Evolutionary conservation across 1,284 basidiomycete species (phyloP), one percentile per base, ranked within the genome.

Genomic region (Caloboletus inedulis): DNA sequence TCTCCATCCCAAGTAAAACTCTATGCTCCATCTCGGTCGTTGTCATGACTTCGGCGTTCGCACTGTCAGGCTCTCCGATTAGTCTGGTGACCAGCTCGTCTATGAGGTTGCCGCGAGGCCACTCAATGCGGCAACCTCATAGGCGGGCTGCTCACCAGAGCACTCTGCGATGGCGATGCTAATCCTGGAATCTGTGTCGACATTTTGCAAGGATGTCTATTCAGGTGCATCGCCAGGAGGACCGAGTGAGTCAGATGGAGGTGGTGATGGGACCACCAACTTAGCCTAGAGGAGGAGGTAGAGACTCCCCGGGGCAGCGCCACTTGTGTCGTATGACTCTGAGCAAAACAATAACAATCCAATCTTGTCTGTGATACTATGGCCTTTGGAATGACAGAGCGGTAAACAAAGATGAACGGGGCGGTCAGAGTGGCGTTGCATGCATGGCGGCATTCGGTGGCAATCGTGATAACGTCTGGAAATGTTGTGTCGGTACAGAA

Each of bases 241-340:
- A 37, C 75, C 74, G n/a, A 78, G 70, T 4, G 62, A 55, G 51
- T 69, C 66, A 29, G 67, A 56, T 4, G 68, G 60, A n/a, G 16
- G 58, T 61, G 6, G 54, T 52, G 16, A 58, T 50, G 40, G 66
- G 64, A 23, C 66, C 62, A 7, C n/a, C n/a, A n/a, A n/a, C n/a
- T n/a, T n/a, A n/a, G n/a, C n/a, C 60, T 53, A 51, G 58, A 53
- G 56, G 61, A 59, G n/a, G 66, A 60, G 14, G 55, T 36, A 1
- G 65, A 57, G 16, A 53, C 57, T 21, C 36, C 58, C 36, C 13
- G 66, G 23, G 65, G 55, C 13, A 81, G 79, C 0, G 80, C 78
- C 2, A 77, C 78, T 5, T 82, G 73, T 0, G 89, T 80, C 3
- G 94, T 98, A 70, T 98, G 98, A 56, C 85, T 88, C 62, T 90